These are phyloP conservation scores for Gamsiella multidivaricata DNA, from an alignment of 192 early-diverging fungal genomes.

Conservation along the genomic window DNA sequence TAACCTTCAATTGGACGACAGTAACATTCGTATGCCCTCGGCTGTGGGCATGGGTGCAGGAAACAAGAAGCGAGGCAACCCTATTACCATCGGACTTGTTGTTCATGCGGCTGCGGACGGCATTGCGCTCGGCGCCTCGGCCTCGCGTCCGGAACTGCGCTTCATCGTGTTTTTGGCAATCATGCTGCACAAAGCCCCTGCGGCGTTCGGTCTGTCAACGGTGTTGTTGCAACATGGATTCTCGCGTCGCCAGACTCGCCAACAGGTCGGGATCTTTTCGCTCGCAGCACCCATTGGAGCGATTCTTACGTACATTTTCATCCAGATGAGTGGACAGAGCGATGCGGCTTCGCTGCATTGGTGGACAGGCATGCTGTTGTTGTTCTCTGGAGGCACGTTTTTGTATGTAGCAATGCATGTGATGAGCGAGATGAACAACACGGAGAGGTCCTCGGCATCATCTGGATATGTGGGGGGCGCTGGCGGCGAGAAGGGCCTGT, in stretches of 20 bases:
- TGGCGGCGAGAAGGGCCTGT: slow-evolving; percentile 39
- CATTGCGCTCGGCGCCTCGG: slow-evolving; percentile 91
- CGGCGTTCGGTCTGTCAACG: slow-evolving; percentile 90
- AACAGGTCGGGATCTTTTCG: slow-evolving; percentile 85
- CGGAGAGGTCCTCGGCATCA: slow-evolving; percentile 16
- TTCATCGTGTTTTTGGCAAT: slow-evolving; percentile 94
- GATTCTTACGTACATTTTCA: slow-evolving; percentile 63
- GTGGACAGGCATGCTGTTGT: slow-evolving; percentile 84
- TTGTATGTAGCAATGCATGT: slow-evolving; percentile 92
- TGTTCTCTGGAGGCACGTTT: slow-evolving; percentile 93
- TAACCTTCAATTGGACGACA: slow-evolving; percentile 44
- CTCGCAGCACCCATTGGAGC: slow-evolving; percentile 87
- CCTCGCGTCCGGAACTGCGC: slow-evolving; percentile 68
- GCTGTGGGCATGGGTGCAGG: slow-evolving; percentile 35
- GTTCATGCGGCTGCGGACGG: slow-evolving; percentile 97
- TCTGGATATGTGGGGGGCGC: slow-evolving; percentile 43
- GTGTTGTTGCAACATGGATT: slow-evolving; percentile 85
- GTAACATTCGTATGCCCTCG: slow-evolving; percentile 53
- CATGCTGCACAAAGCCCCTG: slow-evolving; percentile 96
- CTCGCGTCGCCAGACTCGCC: slow-evolving; percentile 69
- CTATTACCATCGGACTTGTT: slow-evolving; percentile 91
- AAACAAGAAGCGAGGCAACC: slow-evolving; percentile 56
- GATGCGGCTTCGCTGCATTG: slow-evolving; percentile 63
- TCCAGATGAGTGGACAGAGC: slow-evolving; percentile 53
- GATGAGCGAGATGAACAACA: slow-evolving; percentile 62